Evolutionary conservation across 805 yeast species (phyloP).

Genomic region (Suhomyces xylopsoci): DNA sequence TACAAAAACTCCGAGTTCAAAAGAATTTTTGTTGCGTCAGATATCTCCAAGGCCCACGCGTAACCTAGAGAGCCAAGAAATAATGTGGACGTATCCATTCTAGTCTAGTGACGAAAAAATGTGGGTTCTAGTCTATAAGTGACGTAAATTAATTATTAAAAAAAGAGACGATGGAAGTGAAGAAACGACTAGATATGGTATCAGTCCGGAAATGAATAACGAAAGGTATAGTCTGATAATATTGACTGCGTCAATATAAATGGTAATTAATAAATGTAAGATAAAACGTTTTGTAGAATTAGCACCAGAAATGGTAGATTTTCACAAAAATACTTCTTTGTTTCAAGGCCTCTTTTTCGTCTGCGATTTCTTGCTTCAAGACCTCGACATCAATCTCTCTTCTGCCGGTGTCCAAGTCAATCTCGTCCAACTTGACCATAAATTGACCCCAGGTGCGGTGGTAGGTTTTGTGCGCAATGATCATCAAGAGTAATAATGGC

Average conservation of each 20-base stretch:
- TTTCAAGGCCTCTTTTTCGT: slow-evolving; percentile 28
- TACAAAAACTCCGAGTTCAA: slow-evolving; percentile 28
- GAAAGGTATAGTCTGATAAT: neutral
- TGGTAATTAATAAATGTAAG: no score
- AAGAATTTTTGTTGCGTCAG: slow-evolving; percentile 19
- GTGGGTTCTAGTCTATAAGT: neutral
- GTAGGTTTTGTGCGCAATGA: slow-evolving; percentile 40
- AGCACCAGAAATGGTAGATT: slow-evolving; percentile 34
- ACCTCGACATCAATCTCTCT: slow-evolving; percentile 32
- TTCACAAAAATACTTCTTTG: slow-evolving; percentile 29
- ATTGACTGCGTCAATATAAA: no score
- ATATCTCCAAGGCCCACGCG: slow-evolving; percentile 22
- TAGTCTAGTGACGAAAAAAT: neutral
- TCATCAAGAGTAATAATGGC: slow-evolving; percentile 41
- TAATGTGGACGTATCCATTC: neutral
- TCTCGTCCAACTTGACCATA: slow-evolving; percentile 30
- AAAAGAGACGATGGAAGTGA: neutral
- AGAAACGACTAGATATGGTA: neutral
- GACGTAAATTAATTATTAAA: neutral
- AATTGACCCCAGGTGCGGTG: slow-evolving; percentile 25
- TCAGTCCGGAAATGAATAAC: neutral
- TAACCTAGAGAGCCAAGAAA: neutral
- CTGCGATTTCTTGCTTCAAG: slow-evolving; percentile 41
- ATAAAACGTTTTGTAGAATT: neutral
- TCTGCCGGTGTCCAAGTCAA: slow-evolving; percentile 46